A percentile compares a stretch with the other conserved stretches of the same genome.
These are phyloP conservation scores for Xylariaceae sp. DNA, from an alignment of 2,329 filamentous ascomycete genomes.

Conservation along the genomic window DNA sequence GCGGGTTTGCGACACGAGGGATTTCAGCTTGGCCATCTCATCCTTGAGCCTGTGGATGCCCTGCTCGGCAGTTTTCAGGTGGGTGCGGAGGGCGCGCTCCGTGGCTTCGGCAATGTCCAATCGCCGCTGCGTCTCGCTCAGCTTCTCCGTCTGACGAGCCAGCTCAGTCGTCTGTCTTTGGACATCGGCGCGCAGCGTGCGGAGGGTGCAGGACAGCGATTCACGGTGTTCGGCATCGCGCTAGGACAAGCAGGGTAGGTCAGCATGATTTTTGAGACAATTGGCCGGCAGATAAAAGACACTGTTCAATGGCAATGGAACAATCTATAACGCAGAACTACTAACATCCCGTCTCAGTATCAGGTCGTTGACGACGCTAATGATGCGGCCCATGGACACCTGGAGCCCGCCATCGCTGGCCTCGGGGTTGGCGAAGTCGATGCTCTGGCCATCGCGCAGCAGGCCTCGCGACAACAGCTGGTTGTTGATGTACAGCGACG, in stretches of 20 bases:
- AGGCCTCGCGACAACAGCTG: slow-evolving; percentile 62
- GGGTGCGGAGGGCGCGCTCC: slow-evolving; percentile 62
- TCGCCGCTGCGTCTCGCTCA: slow-evolving; percentile 50
- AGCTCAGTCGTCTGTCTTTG: slow-evolving; percentile 68
- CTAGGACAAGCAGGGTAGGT: slow-evolving; percentile 39
- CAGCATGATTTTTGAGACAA: neutral
- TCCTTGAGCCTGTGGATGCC: slow-evolving; percentile 74
- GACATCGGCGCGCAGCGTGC: slow-evolving; percentile 68
- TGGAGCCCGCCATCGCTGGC: slow-evolving; percentile 53
- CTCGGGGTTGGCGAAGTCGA: slow-evolving; percentile 76
- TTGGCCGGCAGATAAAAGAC: too few species aligned
- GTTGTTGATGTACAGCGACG: slow-evolving; percentile 69
- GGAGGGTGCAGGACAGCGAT: slow-evolving; percentile 71
- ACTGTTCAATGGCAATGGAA: too few species aligned
- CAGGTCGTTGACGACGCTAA: slow-evolving; percentile 90
- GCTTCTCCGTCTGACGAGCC: slow-evolving; percentile 50
- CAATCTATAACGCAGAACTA: slow-evolving; percentile 17
- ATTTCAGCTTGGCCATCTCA: slow-evolving; percentile 73
- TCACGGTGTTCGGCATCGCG: slow-evolving; percentile 88
- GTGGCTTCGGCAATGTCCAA: slow-evolving; percentile 60
- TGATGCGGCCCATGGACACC: slow-evolving; percentile 76
- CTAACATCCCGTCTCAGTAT: slow-evolving; percentile 83
- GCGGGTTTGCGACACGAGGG: slow-evolving; percentile 74
- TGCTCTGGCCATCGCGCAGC: slow-evolving; percentile 61
- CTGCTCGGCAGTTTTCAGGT: slow-evolving; percentile 68